Conservation (phyloP, 805 yeast genomes). For the Saccharomycopsis sp. region DNA sequence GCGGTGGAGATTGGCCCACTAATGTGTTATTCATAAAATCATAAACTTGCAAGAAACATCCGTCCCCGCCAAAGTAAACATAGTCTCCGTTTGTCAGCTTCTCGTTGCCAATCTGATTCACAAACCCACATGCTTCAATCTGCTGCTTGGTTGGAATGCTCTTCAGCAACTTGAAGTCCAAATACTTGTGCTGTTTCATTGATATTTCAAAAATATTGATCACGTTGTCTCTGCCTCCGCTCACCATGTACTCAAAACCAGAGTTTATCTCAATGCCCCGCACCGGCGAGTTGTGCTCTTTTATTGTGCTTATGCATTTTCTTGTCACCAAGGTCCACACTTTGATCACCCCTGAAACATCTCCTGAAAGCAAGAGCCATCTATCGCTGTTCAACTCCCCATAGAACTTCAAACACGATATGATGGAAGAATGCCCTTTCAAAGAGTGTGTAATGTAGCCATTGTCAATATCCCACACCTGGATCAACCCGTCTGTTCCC, state of each 20-base stretch:
- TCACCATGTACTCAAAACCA: slow-evolving; percentile 48
- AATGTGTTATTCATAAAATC: slow-evolving; percentile 39
- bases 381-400: slow-evolving; percentile 57
- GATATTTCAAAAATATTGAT: slow-evolving; percentile 49
- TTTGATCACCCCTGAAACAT: slow-evolving; percentile 46
- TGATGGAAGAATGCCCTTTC: slow-evolving; percentile 69
- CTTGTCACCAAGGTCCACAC: slow-evolving; percentile 64
- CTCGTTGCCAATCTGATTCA: slow-evolving; percentile 27
- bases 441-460: slow-evolving; percentile 83
- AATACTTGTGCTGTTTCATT: slow-evolving; percentile 25
- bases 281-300: slow-evolving; percentile 77
- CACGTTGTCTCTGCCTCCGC: slow-evolving; percentile 87
- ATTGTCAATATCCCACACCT: slow-evolving; percentile 87
- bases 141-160: slow-evolving; percentile 70
- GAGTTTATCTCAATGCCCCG: slow-evolving; percentile 66
- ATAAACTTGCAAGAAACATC: slow-evolving; percentile 61
- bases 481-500: slow-evolving; percentile 85
- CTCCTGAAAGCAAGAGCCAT: slow-evolving; percentile 77
- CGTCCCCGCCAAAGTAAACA: slow-evolving; percentile 64
- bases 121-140: slow-evolving; percentile 62
- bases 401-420: slow-evolving; percentile 34
- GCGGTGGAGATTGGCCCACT: slow-evolving; percentile 34
- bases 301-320: slow-evolving; percentile 51
- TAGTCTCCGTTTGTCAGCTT: slow-evolving; percentile 19
- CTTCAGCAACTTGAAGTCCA: slow-evolving; percentile 40